These are phyloP conservation scores for Xylaria arbuscula DNA, from an alignment of 2,329 filamentous ascomycete genomes.

Conservation along the genomic window DNA sequence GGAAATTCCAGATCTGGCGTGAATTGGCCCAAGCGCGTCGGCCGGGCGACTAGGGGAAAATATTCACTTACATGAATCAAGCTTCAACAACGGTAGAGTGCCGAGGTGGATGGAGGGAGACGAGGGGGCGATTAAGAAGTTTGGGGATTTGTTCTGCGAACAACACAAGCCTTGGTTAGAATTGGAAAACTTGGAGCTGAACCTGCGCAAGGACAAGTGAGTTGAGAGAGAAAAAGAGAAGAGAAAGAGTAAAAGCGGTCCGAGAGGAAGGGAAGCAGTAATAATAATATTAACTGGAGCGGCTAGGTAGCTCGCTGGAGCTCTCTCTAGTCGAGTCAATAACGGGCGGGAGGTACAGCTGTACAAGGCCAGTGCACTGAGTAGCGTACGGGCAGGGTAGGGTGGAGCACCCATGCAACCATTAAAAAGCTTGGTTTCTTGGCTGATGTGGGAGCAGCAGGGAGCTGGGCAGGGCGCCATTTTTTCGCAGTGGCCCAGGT, in stretches of 20 bases:
- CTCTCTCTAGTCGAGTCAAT: constrained; percentile 39
- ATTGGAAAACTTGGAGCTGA: constrained; percentile 40
- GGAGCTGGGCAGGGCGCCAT: constrained; percentile 31
- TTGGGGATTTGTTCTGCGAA: constrained; percentile 46
- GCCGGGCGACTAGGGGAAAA: constrained; percentile 34
- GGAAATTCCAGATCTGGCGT: constrained; percentile 8
- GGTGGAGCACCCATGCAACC: constrained; percentile 28
- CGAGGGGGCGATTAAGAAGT: constrained; percentile 39
- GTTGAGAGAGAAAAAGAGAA: constrained; percentile 46
- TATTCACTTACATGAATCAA: constrained; percentile 32
- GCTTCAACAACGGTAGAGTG: constrained; percentile 21
- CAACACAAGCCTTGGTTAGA: constrained; percentile 51
- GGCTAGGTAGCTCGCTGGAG: constrained; percentile 36
- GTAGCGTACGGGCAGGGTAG: not conserved
- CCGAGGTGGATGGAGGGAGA: constrained; percentile 33
- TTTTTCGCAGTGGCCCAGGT: constrained; percentile 23
- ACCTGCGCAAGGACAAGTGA: constrained; percentile 51
- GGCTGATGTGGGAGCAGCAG: constrained; percentile 47
- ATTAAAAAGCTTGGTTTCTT: constrained; percentile 47
- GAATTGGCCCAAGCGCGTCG: constrained; percentile 31
- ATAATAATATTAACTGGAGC: constrained; percentile 46
- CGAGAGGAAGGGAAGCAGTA: constrained; percentile 47
- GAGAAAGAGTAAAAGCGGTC: constrained; percentile 41
- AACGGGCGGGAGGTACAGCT: constrained; percentile 32
- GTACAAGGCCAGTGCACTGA: constrained; percentile 2